Evolutionary conservation across 371 early-diverging fungal species (phyloP), one percentile per base, ranked within the genome.

Genomic region (Mortierella polycephala): DNA sequence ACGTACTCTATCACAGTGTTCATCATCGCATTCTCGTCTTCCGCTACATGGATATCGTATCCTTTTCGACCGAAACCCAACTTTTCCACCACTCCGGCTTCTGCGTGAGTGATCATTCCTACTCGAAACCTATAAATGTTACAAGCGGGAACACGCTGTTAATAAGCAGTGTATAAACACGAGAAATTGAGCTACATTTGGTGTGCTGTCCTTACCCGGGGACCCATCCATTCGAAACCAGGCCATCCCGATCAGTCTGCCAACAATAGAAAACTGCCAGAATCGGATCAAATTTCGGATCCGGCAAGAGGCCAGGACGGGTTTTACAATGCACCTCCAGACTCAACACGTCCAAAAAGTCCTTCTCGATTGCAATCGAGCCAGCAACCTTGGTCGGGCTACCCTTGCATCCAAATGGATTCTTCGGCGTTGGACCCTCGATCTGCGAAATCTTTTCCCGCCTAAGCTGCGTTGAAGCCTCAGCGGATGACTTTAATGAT

Each of bases 381-480:
- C 69, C 62, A 8, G 77, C 79, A 10, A 69, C 50, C 55, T 86
- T 86, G 1, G 74, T 84, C 7, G 85, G 83, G 40, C 83, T 88
- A 52, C 79, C 87, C 72, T 92, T 90, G 76, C 89, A 90, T 7
- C 89, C 86, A 76, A 83, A 89, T 7, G 83, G 80, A 41, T 89
- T 89, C 41, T 82, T 80, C 2, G 69, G 84, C 0, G 91, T 89
- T 7, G 91, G 89, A 0, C 83, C 84, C 65, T 90, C 89, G 39
- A 91, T 52, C 83, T 90, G 79, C 4, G 79, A 79, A 2, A 79
- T 66, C 57, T 59, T 47, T 47, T 79, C 69, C 6, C 55, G 55
- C 37, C 59, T 52, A 18, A 69, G 55, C 45, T 72, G 79, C 4
- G 79, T 79, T 13, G 79, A 65, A 0, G 54, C 60, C 12, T 64